These are phyloP conservation scores for Thermomyces lanuginosus DNA, from an alignment of 2,329 filamentous ascomycete genomes.

Conservation along the genomic window DNA sequence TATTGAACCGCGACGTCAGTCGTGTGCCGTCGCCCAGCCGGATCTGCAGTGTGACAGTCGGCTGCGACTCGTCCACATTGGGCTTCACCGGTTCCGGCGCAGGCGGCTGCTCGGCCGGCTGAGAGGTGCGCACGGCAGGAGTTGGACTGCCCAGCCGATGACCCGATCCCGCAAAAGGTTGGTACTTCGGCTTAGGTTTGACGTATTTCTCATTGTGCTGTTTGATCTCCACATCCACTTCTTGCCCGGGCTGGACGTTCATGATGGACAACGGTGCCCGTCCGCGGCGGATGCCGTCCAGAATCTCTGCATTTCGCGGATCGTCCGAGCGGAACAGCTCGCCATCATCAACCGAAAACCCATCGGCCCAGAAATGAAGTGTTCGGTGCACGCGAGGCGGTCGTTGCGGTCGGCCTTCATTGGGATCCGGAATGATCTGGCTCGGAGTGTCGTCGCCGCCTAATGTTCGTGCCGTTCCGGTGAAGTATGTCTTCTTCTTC, in stretches of 20 bases:
- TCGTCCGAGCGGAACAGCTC: conserved; percentile 47
- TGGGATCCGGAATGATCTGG: conserved; percentile 38
- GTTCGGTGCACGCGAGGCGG: conserved; percentile 40
- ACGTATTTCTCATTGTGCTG: conserved; percentile 49
- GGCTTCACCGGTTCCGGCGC: conserved; percentile 22
- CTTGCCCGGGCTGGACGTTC: conserved; percentile 45
- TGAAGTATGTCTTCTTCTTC: conserved; percentile 34
- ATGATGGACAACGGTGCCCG: conserved; percentile 46
- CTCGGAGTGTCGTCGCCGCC: conserved; percentile 49
- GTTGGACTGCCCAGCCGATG: conserved; percentile 48
- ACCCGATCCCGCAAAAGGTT: conserved; percentile 44
- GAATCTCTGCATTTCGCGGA: conserved; percentile 43
- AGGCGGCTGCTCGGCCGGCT: conserved; percentile 16
- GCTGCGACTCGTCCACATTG: conserved; percentile 40
- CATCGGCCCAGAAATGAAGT: conserved; percentile 49
- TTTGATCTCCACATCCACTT: conserved; percentile 48
- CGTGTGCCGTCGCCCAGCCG: conserved; percentile 48
- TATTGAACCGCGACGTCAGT: conserved; percentile 47
- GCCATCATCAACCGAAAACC: conserved; percentile 51
- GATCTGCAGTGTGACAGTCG: conserved; percentile 44
- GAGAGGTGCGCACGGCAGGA: conserved; percentile 31
- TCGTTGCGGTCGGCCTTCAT: conserved; percentile 23
- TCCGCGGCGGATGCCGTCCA: conserved; percentile 47
- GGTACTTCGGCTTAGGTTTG: conserved; percentile 46
- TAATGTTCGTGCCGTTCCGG: conserved; percentile 46